These are phyloP conservation scores for Rhizopogon rudus DNA, from an alignment of 768 basidiomycete genomes.

Conservation along the genomic window DNA sequence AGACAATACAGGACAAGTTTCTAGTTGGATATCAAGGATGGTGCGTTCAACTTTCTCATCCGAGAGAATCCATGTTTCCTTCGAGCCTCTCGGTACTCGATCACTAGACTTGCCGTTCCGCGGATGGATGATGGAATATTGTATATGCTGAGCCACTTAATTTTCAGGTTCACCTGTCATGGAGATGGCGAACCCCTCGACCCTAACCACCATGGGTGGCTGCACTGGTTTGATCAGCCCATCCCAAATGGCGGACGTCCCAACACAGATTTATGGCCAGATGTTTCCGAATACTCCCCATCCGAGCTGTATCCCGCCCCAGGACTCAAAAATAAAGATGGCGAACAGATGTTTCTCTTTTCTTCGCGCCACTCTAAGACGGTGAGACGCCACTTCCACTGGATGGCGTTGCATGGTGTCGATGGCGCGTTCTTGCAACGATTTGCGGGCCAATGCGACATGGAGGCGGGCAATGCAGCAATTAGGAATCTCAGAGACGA, in stretches of 20 bases:
- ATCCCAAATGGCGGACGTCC: slow-evolving; percentile 65
- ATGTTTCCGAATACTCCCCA: slow-evolving; percentile 62
- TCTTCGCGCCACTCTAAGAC: slow-evolving; percentile 75
- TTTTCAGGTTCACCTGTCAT: slow-evolving; percentile 61
- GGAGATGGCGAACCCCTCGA: slow-evolving; percentile 66
- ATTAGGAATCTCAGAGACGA: slow-evolving; percentile 66
- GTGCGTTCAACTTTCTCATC: slow-evolving; percentile 31
- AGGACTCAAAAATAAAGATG: slow-evolving; percentile 53
- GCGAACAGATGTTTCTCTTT: slow-evolving; percentile 65
- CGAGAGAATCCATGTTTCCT: not conserved
- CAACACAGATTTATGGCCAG: slow-evolving; percentile 79
- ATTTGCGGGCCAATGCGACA: slow-evolving; percentile 64
- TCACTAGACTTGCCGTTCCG: too few relatives aligned
- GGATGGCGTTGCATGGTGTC: slow-evolving; percentile 81
- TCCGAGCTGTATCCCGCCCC: slow-evolving; percentile 69
- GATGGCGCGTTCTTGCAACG: slow-evolving; percentile 83
- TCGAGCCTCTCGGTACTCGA: too few relatives aligned
- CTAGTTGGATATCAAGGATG: slow-evolving; percentile 87
- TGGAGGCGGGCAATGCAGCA: slow-evolving; percentile 47
- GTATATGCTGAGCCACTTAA: not conserved
- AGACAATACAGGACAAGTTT: slow-evolving; percentile 80
- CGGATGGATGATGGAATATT: not conserved
- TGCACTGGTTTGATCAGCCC: slow-evolving; percentile 77
- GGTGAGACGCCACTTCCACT: slow-evolving; percentile 51
- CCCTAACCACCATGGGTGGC: slow-evolving; percentile 79